Percentiles rank a stretch among this genome's conserved stretches.
These are phyloP conservation scores for Pseudogymnoascus sp. DNA, from an alignment of 2,329 filamentous ascomycete genomes.

Conservation along the genomic window DNA sequence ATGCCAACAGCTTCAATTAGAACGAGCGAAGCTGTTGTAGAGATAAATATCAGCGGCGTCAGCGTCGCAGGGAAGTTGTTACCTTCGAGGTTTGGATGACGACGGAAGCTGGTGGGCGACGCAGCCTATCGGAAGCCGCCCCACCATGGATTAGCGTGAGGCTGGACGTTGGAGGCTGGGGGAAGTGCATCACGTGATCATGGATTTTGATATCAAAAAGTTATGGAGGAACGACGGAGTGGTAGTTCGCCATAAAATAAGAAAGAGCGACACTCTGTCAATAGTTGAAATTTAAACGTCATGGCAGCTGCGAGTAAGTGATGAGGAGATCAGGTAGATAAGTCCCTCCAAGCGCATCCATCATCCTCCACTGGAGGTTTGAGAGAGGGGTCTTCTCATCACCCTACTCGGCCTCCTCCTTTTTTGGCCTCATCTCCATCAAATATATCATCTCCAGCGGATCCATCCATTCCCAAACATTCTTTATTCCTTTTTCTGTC, in stretches of 20 bases:
- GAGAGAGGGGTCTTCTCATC: neutral
- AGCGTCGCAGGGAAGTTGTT: neutral
- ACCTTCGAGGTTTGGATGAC: slow-evolving; percentile 10
- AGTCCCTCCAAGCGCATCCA: neutral
- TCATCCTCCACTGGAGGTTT: neutral
- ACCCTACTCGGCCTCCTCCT: slow-evolving; percentile 1
- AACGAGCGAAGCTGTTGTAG: slow-evolving; percentile 1
- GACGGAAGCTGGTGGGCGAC: slow-evolving; percentile 9
- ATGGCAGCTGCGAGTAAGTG: slow-evolving; percentile 2
- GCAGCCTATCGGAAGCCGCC: slow-evolving; percentile 8
- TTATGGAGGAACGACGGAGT: neutral
- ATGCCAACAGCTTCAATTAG: slow-evolving; percentile 8
- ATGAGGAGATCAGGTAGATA: neutral
- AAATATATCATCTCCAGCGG: slow-evolving; percentile 1
- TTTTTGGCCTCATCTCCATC: neutral
- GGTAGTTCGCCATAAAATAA: neutral
- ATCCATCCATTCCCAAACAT: neutral
- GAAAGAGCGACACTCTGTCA: neutral
- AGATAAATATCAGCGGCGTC: slow-evolving; percentile 5
- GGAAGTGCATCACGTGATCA: neutral
- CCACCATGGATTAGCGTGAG: slow-evolving; percentile 7
- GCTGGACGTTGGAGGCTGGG: neutral
- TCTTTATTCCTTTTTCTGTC: neutral
- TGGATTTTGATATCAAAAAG: neutral
- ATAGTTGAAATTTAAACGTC: neutral